These are phyloP conservation scores for Botryosphaeria dothidea DNA, from an alignment of 2,329 filamentous ascomycete species.

Conservation along the genomic window DNA sequence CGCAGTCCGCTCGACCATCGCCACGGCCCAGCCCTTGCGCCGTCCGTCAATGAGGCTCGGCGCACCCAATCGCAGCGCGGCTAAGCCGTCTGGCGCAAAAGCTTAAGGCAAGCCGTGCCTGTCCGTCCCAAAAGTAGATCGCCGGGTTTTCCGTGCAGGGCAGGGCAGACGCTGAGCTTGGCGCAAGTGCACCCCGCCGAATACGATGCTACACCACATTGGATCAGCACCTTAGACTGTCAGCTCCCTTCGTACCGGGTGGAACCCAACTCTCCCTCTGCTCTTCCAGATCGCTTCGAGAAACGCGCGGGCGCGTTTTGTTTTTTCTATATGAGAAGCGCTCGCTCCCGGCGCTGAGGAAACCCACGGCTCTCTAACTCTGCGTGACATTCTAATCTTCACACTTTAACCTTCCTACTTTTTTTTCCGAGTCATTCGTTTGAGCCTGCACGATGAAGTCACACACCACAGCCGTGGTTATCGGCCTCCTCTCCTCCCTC, in stretches of 20 bases:
- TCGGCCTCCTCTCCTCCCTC: neutral
- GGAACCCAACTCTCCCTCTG: neutral
- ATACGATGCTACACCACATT: slow-evolving; percentile 14
- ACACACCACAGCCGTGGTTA: neutral
- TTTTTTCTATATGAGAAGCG: neutral
- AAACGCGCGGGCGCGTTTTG: neutral
- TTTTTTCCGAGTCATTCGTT: neutral
- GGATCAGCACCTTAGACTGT: neutral
- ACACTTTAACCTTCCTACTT: neutral
- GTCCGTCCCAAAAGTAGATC: neutral
- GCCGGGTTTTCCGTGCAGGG: neutral
- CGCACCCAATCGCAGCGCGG: neutral
- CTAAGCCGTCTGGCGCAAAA: neutral
- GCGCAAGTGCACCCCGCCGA: neutral
- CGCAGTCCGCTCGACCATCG: neutral
- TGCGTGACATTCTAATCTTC: too few species aligned
- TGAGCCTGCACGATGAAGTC: slow-evolving; percentile 2
- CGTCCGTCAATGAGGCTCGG: neutral
- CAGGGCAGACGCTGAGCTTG: neutral
- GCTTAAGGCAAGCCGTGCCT: neutral
- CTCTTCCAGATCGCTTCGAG: neutral
- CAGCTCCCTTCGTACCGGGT: slow-evolving; percentile 1
- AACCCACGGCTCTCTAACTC: too few species aligned
- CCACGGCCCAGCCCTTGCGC: neutral
- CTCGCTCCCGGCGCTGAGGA: neutral